Base-by-base conservation (phyloP, 2,329 filamentous ascomycete genomes). In the Didymella keratinophila region DNA sequence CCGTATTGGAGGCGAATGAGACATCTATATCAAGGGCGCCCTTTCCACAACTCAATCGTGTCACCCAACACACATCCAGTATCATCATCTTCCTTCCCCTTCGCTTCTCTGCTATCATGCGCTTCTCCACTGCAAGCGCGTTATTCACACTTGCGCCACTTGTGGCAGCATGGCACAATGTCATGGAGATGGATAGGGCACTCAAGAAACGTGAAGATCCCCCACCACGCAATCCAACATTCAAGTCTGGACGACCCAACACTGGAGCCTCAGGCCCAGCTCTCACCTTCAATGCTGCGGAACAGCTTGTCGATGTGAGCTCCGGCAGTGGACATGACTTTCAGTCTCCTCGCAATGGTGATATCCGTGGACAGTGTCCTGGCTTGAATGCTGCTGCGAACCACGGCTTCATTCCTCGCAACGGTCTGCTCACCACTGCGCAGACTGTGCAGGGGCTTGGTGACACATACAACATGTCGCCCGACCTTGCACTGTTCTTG, bases 321-420 rank as follows among this genome's bases (percentile, higher is more conserved):
- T n/a, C 43, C 25, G 55, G 58, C 4, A 63, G 61, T 20, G 54
- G 61, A 6, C 51, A 61, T 23, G 61, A 63, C 30, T 56, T 43
- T 12, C 46, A 42, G 10, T 32, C 52, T 16, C 60, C 63, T 36
- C 27, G 44, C 11, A 12, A 44, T 18, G 47, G 61, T 12, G 64
- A 67, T 20, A 50, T 67, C 10, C 67, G 67, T n/a, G 63, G 65
- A 10, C 72, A 71, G 14, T 76, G 73, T 37, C 72, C 72, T 9
- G 70, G 62, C 8, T 42, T 74, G 21, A 76, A 76, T 30, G 65
- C 70, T 11, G 63, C 71, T 45, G 71, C 72, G 8, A 76, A 75
- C 39, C 72, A 74, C 53, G 64, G 63, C 20, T 68, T 76, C 55
- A 56, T 76, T n/a, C 71, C 73, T 7, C 69, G 66, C 34, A 61